phyloP scores from a whole-genome alignment of 2,329 filamentous ascomycete genomes.

The Colletotrichum lindemuthianum region DNA sequence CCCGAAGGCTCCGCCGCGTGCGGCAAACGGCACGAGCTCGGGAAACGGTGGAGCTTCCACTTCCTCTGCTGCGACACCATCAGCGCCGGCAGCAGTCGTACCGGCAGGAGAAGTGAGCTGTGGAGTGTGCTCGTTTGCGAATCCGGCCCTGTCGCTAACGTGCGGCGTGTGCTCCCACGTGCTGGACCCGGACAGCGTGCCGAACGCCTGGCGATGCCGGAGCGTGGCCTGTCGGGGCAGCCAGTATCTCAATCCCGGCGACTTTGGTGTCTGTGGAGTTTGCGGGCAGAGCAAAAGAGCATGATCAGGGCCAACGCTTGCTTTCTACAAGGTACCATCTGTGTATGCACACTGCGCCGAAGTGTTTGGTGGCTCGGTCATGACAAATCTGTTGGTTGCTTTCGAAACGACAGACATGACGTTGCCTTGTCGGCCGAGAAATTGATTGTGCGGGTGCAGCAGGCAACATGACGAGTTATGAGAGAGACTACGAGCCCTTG shows the following conservation, averaged over 20 bases:
- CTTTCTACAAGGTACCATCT: not conserved
- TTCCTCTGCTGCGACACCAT: conserved; percentile 17
- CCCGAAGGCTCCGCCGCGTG: not conserved
- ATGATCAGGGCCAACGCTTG: conserved; percentile 11
- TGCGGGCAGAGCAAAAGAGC: conserved; percentile 62
- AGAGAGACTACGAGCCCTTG: conserved; percentile 11
- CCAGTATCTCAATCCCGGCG: conserved; percentile 73
- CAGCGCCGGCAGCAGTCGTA: conserved; percentile 8
- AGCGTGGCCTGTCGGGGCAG: conserved; percentile 64
- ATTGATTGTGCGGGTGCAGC: not conserved
- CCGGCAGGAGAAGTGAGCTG: conserved; percentile 49
- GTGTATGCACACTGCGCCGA: not conserved
- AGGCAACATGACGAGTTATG: conserved; percentile 5
- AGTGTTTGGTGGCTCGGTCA: not conserved
- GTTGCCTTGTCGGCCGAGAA: conserved; percentile 3
- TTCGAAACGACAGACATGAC: not conserved
- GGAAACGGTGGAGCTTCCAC: conserved; percentile 1
- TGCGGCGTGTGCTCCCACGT: conserved; percentile 79
- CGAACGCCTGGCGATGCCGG: conserved; percentile 71
- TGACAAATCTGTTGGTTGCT: conserved; percentile 1
- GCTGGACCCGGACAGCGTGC: conserved; percentile 62
- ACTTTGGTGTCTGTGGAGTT: conserved; percentile 75
- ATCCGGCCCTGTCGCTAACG: conserved; percentile 62
- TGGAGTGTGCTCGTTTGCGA: conserved; percentile 75
- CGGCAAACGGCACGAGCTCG: not conserved